Percentiles rank a stretch among this genome's conserved stretches.
phyloP scores from a whole-genome alignment of 192 early-diverging fungal genomes.

The Allomyces macrogynus region DNA sequence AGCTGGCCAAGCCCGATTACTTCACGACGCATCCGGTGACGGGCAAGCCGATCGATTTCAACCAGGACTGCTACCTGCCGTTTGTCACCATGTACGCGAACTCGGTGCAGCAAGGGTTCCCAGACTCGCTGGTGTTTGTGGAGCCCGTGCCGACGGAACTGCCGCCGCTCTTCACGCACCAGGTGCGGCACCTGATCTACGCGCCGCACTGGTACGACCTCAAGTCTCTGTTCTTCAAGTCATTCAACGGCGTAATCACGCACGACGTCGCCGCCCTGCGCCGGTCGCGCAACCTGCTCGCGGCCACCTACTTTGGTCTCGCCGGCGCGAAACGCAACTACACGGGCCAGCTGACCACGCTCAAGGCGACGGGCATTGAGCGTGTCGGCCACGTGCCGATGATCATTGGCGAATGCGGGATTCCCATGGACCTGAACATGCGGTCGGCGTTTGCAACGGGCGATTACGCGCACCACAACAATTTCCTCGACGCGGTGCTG shows the following conservation, averaged over 20 bases:
- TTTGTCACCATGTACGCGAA: conserved; percentile 41
- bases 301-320: conserved; percentile 57
- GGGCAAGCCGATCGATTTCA: conserved; percentile 33
- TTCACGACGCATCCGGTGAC: conserved; percentile 43
- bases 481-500: conserved; percentile 58
- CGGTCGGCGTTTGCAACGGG: conserved; percentile 44
- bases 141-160: conserved; percentile 67
- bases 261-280: conserved; percentile 61
- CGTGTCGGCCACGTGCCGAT: conserved; percentile 42
- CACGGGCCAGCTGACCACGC: conserved; percentile 43
- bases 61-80: conserved; percentile 49
- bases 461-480: conserved; percentile 47
- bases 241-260: conserved; percentile 49
- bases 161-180: conserved; percentile 15
- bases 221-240: conserved; percentile 48
- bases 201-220: conserved; percentile 80
- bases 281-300: conserved; percentile 43
- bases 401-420: conserved; percentile 61
- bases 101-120: conserved; percentile 33
- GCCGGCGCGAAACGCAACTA: conserved; percentile 59
- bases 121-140: conserved; percentile 39
- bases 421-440: conserved; percentile 73
- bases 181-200: conserved; percentile 40
- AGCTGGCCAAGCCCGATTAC: conserved; percentile 33
- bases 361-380: conserved; percentile 29